Evolutionary conservation across 257 asterid genomes (phyloP).

Genomic region (Fraxinus americana): DNA sequence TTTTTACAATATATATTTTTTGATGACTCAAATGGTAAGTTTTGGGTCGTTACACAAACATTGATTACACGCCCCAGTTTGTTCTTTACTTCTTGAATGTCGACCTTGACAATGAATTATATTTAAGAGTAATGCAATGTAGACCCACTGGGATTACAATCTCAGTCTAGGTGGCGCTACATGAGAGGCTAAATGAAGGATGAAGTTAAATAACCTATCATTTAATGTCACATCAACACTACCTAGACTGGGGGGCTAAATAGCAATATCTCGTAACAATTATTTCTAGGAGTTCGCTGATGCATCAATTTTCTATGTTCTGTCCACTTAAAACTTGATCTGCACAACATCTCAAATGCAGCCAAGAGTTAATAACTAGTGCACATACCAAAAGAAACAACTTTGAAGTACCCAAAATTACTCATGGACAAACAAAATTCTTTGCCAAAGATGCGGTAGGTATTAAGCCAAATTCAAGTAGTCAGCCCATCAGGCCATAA

Average conservation of each 20-base stretch:
- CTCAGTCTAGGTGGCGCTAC: too few relatives aligned
- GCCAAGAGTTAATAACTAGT: background rate
- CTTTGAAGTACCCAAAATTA: conserved; percentile 3
- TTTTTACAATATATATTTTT: too few relatives aligned
- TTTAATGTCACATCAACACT: too few relatives aligned
- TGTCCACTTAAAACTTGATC: background rate
- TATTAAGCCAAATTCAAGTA: conserved; percentile 12
- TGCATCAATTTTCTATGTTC: background rate
- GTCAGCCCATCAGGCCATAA: conserved; percentile 6
- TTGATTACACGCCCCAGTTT: background rate
- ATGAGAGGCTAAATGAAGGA: too few relatives aligned
- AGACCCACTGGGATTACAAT: too few relatives aligned
- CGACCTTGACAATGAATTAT: background rate
- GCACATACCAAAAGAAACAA: conserved; percentile 1
- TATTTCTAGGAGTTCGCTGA: conserved; percentile 2
- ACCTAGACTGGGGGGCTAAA: too few relatives aligned
- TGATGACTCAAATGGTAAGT: too few relatives aligned
- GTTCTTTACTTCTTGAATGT: conserved; percentile 3
- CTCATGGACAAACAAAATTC: background rate
- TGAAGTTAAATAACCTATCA: too few relatives aligned
- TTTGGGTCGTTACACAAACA: background rate
- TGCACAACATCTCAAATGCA: conserved; percentile 13
- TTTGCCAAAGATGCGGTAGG: background rate
- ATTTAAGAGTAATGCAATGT: too few relatives aligned
- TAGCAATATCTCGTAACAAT: background rate